Conservation (phyloP, 1,284 basidiomycete species). For the Coniferiporia sulphurascens region DNA sequence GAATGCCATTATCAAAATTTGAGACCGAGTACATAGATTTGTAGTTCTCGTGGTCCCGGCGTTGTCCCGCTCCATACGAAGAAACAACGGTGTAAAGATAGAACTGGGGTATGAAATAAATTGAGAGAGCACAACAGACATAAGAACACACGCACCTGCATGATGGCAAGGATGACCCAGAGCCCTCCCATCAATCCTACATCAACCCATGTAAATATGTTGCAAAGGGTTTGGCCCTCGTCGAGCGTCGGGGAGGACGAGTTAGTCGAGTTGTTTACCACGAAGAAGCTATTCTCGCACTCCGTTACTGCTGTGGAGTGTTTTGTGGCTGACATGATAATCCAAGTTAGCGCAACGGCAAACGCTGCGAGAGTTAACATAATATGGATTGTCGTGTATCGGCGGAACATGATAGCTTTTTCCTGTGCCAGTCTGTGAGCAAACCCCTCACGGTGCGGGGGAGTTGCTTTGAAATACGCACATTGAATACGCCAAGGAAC, state of each 20-base stretch:
- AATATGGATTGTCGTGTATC: conserved; percentile 70
- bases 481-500: conserved; percentile 75
- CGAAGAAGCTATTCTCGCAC: conserved; percentile 64
- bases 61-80: conserved; percentile 72
- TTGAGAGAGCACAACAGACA: conserved; percentile 15
- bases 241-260: conserved; percentile 27
- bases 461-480: conserved; percentile 30
- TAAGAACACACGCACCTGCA: conserved; percentile 54
- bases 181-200: conserved; percentile 87
- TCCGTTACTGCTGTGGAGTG: conserved; percentile 65
- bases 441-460: conserved; percentile 1
- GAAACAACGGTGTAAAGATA: conserved; percentile 70
- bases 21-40: conserved; percentile 68
- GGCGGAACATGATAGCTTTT: conserved; percentile 67
- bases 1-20: conserved; percentile 60
- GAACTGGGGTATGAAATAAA: conserved; percentile 35
- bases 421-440: conserved; percentile 46
- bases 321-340: conserved; percentile 68
- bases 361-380: conserved; percentile 58
- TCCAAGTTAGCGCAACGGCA: conserved; percentile 74
- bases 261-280: conserved; percentile 31
- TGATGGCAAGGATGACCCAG: conserved; percentile 71
- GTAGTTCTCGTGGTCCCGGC: conserved; percentile 76
- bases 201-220: conserved; percentile 87
- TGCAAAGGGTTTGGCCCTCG: conserved; percentile 69